These are phyloP conservation scores for Phytopythium montanum DNA, from an alignment of 352 stramenopile genomes.

Conservation along the genomic window DNA sequence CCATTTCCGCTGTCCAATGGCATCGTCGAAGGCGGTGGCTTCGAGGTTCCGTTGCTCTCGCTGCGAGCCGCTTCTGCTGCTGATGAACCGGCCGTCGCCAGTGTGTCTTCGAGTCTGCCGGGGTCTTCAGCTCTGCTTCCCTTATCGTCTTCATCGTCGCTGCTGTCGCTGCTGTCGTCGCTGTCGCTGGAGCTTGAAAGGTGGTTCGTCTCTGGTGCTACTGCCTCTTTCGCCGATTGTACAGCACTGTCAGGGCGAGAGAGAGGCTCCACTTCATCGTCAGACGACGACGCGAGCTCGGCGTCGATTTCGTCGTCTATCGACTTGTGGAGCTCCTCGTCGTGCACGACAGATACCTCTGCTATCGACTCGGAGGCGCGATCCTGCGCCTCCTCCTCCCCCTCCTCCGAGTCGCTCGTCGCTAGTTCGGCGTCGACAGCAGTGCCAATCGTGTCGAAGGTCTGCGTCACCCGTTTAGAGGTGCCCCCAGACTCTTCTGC, in stretches of 20 bases:
- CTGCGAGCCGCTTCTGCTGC: neutral
- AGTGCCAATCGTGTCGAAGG: slow-evolving; percentile 5
- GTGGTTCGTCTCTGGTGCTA: neutral
- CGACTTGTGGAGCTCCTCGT: slow-evolving; percentile 9
- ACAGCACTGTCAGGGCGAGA: slow-evolving; percentile 1
- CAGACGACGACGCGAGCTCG: slow-evolving; percentile 29
- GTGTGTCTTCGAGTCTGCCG: neutral
- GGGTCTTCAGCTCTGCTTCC: slow-evolving; percentile 8
- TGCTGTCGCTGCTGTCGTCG: slow-evolving; percentile 21
- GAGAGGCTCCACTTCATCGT: slow-evolving; percentile 14
- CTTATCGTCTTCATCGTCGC: slow-evolving; percentile 20
- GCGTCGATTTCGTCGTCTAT: slow-evolving; percentile 39
- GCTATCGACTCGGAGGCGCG: neutral
- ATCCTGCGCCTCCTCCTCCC: neutral
- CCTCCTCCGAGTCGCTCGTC: slow-evolving; percentile 3
- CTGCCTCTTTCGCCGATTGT: neutral
- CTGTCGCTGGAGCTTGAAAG: slow-evolving; percentile 19
- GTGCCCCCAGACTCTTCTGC: neutral
- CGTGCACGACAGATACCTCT: neutral
- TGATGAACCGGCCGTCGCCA: neutral
- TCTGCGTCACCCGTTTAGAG: neutral
- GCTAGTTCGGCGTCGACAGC: slow-evolving; percentile 25
- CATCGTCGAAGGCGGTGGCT: neutral
- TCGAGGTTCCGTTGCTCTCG: too few relatives aligned
- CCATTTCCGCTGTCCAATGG: neutral